Evolutionary conservation across 192 early-diverging fungal species (phyloP).

Genomic region (Coemansia erecta): DNA sequence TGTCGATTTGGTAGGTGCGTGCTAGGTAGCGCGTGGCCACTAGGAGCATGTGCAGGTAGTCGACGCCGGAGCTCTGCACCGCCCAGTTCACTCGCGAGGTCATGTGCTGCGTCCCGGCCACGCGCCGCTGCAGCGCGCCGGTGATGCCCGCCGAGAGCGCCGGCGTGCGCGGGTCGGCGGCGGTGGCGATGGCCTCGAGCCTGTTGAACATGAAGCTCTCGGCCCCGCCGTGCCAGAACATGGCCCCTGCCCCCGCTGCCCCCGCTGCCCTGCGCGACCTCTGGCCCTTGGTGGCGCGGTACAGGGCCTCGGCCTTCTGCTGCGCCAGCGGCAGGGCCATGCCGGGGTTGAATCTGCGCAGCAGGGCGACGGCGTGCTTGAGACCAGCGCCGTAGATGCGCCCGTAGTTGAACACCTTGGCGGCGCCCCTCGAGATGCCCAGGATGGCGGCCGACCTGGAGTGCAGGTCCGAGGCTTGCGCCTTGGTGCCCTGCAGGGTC

Average conservation of each 20-base stretch:
- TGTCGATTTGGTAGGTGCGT: conserved; percentile 70
- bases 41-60: conserved; percentile 91
- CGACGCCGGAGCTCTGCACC: conserved; percentile 96
- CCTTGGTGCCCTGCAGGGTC: conserved; percentile 94
- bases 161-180: conserved; percentile 76
- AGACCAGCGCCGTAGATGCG: conserved; percentile 95
- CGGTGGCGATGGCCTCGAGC: conserved; percentile 76
- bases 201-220: conserved; percentile 96
- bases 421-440: conserved; percentile 81
- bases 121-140: conserved; percentile 67
- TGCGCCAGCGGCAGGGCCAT: conserved; percentile 64
- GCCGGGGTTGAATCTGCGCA: conserved; percentile 76
- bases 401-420: conserved; percentile 95
- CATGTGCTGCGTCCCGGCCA: conserved; percentile 64
- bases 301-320: conserved; percentile 68
- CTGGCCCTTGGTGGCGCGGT: conserved; percentile 82
- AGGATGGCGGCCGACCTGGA: conserved; percentile 87
- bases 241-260: too few relatives aligned
- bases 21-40: conserved; percentile 85
- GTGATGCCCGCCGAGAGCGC: conserved; percentile 86
- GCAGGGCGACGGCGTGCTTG: conserved; percentile 73
- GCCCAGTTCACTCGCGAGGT: conserved; percentile 95
- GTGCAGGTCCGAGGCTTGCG: conserved; percentile 86
- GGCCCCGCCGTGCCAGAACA: conserved; percentile 88
- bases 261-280: too few relatives aligned